phyloP scores from a whole-genome alignment of 225 moss, liverwort and hornwort species.

The Polytrichum commune region DNA sequence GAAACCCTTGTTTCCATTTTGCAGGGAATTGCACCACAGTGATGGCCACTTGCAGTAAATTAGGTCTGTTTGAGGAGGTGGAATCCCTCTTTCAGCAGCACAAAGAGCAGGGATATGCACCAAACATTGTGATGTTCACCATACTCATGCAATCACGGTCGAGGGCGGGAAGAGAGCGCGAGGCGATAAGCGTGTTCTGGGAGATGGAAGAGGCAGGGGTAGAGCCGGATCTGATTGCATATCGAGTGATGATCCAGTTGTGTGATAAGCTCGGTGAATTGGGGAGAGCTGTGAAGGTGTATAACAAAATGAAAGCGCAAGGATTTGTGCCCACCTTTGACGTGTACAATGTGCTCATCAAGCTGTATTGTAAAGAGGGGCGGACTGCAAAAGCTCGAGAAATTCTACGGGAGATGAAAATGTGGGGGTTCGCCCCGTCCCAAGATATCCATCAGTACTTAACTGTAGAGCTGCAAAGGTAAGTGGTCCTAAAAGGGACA shows the following conservation, averaged over 20 bases:
- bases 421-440: constrained; percentile 49
- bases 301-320: constrained; percentile 45
- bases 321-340: constrained; percentile 65
- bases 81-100: constrained; percentile 43
- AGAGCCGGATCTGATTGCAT: constrained; percentile 59
- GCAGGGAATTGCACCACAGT: constrained; percentile 52
- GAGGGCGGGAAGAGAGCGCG: constrained; percentile 52
- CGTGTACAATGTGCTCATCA: constrained; percentile 63
- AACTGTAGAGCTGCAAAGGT: background rate
- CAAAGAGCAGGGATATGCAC: constrained; percentile 26
- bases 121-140: constrained; percentile 66
- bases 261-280: constrained; percentile 61
- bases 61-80: constrained; percentile 49
- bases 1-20: constrained; percentile 24
- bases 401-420: constrained; percentile 63
- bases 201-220: constrained; percentile 57
- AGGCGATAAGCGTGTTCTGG: constrained; percentile 58
- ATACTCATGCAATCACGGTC: constrained; percentile 54
- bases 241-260: constrained; percentile 56
- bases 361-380: constrained; percentile 52
- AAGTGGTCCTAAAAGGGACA: too few species aligned
- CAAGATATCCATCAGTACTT: constrained; percentile 38
- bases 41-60: constrained; percentile 61
- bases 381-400: constrained; percentile 46
- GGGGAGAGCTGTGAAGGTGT: constrained; percentile 49